Base-by-base conservation (phyloP, 2,329 filamentous ascomycete genomes). In the Colletotrichum spaethianum region DNA sequence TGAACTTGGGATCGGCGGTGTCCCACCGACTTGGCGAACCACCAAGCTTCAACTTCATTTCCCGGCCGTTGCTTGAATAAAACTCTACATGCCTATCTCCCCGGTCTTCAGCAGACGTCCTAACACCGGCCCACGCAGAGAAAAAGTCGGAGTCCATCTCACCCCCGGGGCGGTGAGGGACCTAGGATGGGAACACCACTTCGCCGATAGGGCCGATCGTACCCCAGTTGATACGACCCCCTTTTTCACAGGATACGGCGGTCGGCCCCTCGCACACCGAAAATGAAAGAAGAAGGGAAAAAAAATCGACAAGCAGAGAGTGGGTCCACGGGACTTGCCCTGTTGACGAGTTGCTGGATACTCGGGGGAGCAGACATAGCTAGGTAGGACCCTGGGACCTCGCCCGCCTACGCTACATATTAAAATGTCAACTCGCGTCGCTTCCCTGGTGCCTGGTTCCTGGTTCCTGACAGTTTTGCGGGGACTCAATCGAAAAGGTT, bases 171-270 rank as follows among this genome's bases (percentile, higher is more conserved):
- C 65, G 69, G 69, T 64, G 65, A 72, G 53, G 11, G 53, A 69
- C 16, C 20, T 44, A 46, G 53, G 46, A 52, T 52, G 46, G 9
- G 56, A 31, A 31, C 23, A 61, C 48, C 40, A 48, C 65, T 65
- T 65, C 59, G 70, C 65, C n/a, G 70, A 72, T 72, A 72, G 65
- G 70, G 65, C 70, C 70, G 65, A 72, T 64, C 8, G 46, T 11
- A 64, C 70, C 65, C 65, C 70, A 72, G 70, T 72, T 42, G 46
- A 72, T 70, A 70, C 59, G 53, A 70, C 65, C 59, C 59, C 65
- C 14, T 38, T 38, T 38, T 38, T 14, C 1, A 40, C n/a, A 56
- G 53, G 33, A 57, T 4, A 33, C 31, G 53, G n/a, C 33, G 53
- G 31, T 38, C 33, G 53, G 31, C 23, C 12, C 23, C 11, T 48